These are phyloP conservation scores for Heterobasidion parviporum DNA, from an alignment of 1,284 basidiomycete species.

Conservation along the genomic window DNA sequence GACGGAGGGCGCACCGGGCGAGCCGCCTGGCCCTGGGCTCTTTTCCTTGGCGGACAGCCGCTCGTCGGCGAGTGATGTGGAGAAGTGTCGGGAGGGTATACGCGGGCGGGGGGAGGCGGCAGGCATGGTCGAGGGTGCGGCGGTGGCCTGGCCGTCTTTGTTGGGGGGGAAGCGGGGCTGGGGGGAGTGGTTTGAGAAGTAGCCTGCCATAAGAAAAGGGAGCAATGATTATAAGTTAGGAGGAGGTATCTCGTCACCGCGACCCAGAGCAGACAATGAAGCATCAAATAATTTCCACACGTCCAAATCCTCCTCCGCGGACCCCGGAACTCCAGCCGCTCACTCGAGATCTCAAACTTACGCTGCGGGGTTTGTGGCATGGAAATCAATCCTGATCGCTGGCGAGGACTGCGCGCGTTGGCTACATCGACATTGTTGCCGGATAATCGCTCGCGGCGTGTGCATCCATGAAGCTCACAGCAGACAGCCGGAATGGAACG, in stretches of 20 bases:
- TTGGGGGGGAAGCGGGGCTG: constrained; percentile 54
- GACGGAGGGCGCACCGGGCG: constrained; percentile 24
- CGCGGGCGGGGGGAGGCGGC: constrained; percentile 28
- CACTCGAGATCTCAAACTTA: too few species aligned
- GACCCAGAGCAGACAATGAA: background rate
- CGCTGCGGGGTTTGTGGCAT: too few species aligned
- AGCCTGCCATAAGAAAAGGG: constrained; percentile 27
- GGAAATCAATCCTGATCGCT: too few species aligned
- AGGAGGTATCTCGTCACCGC: background rate
- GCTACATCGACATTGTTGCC: too few species aligned
- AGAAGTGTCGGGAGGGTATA: constrained; percentile 64
- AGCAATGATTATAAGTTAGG: background rate
- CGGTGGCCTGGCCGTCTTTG: constrained; percentile 18
- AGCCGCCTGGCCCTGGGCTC: constrained; percentile 27
- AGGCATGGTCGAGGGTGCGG: constrained; percentile 15
- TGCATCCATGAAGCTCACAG: too few species aligned
- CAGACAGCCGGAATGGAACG: too few species aligned
- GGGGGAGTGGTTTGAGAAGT: constrained; percentile 71
- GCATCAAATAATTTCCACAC: background rate
- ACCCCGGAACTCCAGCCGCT: background rate
- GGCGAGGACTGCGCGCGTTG: too few species aligned
- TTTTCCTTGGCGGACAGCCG: constrained; percentile 37
- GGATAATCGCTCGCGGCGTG: too few species aligned
- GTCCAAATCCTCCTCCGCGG: too few species aligned
- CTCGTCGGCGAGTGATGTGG: constrained; percentile 49